Evolutionary conservation across 805 yeast genomes (phyloP), one percentile per base, ranked within the genome.

Genomic region (Alloascoidea hylecoeti): DNA sequence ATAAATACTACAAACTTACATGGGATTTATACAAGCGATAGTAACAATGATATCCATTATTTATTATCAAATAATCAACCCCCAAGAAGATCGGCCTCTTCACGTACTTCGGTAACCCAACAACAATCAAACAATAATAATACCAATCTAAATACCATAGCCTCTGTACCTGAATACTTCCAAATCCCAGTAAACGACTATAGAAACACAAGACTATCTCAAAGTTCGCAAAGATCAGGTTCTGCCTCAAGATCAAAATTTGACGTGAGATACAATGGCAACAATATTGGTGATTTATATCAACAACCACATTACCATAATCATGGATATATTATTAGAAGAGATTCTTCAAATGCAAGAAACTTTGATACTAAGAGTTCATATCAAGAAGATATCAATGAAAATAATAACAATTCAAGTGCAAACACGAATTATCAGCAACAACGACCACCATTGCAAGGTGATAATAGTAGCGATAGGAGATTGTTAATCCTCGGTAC

Each of bases 241-340:
- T 23, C 30, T 23, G n/a, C n/a, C n/a, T n/a, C n/a, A n/a, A n/a
- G n/a, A n/a, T n/a, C n/a, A n/a, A 23, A n/a, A n/a, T 23, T 23
- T 23, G n/a, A 23, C 30, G 9, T n/a, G n/a, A 23, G n/a, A n/a
- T 23, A 23, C n/a, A 23, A n/a, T n/a, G 30, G n/a, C 30, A 23
- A 9, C 30, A 23, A n/a, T n/a, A 23, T 23, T 23, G n/a, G n/a
- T n/a, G n/a, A n/a, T n/a, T n/a, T n/a, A n/a, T n/a, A n/a, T n/a
- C n/a, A n/a, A n/a, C n/a, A n/a, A n/a, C 30, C 30, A 9, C 30
- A 23, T 23, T 23, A 23, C n/a, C 30, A 23, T 23, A 23, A 23
- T n/a, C 30, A 23, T 23, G 30, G 30, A 9, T 23, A 23, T 23
- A 9, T 23, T 9, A 23, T 23, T n/a, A 9, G 30, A n/a, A 9